Percentiles rank a stretch among this genome's conserved stretches.
Conservation (phyloP, 352 stramenopile species). For the Halophytophthora polymorphica region DNA sequence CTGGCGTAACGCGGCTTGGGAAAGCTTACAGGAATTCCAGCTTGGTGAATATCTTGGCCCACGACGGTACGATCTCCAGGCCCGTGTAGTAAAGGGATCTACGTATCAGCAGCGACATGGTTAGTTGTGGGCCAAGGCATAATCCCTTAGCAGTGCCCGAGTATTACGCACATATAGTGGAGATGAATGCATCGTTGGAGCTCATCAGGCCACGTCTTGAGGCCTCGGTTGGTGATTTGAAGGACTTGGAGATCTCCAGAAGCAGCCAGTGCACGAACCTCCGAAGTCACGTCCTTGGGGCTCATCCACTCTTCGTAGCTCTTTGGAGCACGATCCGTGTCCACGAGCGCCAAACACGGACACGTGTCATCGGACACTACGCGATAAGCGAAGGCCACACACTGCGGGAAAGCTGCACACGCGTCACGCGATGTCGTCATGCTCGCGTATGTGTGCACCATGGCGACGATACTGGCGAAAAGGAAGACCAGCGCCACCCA, state of each 20-base stretch:
- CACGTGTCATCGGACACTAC: slow-evolving; percentile 4
- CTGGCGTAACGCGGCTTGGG: too few species aligned
- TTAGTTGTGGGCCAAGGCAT: background rate
- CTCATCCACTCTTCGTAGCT: slow-evolving; percentile 16
- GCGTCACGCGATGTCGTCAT: background rate
- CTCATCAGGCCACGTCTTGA: background rate
- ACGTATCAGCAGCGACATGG: background rate
- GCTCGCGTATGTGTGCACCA: background rate
- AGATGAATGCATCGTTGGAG: slow-evolving; percentile 2
- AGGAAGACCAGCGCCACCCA: background rate
- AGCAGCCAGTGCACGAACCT: background rate
- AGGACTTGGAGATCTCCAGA: slow-evolving; percentile 6
- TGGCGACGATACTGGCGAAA: background rate
- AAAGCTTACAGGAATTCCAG: slow-evolving; percentile 5
- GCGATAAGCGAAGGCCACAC: slow-evolving; percentile 6
- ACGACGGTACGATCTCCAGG: background rate
- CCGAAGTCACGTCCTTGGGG: background rate
- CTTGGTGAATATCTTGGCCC: background rate
- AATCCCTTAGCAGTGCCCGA: background rate
- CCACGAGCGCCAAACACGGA: slow-evolving; percentile 29
- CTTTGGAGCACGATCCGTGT: slow-evolving; percentile 7
- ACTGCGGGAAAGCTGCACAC: slow-evolving; percentile 2
- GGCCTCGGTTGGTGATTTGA: slow-evolving; percentile 7
- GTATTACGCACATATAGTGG: slow-evolving; percentile 4
- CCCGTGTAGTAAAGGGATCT: slow-evolving; percentile 7